Base-by-base conservation (phyloP, 2,329 filamentous ascomycete genomes). In the Verticillium nubilum region DNA sequence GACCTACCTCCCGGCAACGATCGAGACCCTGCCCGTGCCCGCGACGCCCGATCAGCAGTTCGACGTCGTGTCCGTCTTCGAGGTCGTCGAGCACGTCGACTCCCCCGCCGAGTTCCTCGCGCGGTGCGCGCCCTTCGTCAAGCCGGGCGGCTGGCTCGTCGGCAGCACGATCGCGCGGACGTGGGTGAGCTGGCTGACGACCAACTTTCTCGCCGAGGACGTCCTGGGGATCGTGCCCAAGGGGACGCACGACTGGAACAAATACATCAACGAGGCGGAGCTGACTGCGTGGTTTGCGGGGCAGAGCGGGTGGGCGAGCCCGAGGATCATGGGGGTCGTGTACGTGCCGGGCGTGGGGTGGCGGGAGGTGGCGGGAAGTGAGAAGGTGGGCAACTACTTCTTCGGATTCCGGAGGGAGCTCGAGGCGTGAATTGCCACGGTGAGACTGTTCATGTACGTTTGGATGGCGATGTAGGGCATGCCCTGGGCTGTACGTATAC, bases 231-330 rank as follows among this genome's bases (percentile, higher is more conserved):
- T 98, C 62, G 95, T 99, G 59, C 95, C 95, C 10, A 85, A 84
- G 64, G 95, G 95, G 1, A 99, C 95, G 54, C 95, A 99, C 76
- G 92, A 97, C 73, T 99, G 95, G 95, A 81, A 82, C 63, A 96
- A 98, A 78, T 99, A 98, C 76, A 88, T 99, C 65, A 95, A 97
- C 70, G 90, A 91, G 64, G 79, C 84, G 15, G 94, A 98, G 80
- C 73, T 96, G 69, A 77, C 82, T 66, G 75, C 72, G 1, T 80
- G 83, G 71, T 83, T 88, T 65, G 72, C 77, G 58, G 74, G 72
- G 59, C 77, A 77, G 65, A 73, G 76, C 61, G 80, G 76, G 1
- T 94, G 88, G 88, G 81, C 79, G 72, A 79, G 69, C 66, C 81
- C 80, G 42, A 77, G 78, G 68, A 82, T 88, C 63, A 87, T 90